Percentiles rank a stretch among this genome's conserved stretches.
Conservation (phyloP, 495 filamentous ascomycete genomes). For the Penicillium cosmopolitanum region DNA sequence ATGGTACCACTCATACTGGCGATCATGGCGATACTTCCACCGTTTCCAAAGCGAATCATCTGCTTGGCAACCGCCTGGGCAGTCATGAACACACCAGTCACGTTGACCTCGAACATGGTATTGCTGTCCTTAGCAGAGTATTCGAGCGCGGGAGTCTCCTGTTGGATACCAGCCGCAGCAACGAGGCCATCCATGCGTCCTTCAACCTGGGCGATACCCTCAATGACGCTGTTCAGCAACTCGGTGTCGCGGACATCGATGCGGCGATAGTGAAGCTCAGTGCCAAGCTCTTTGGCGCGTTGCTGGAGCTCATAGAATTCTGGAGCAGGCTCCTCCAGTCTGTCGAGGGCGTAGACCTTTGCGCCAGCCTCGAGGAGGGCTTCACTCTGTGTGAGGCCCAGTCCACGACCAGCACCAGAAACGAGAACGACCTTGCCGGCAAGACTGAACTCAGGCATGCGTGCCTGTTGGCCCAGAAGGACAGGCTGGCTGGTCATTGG, state of each 20-base stretch:
- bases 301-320: constrained; percentile 66
- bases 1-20: constrained; percentile 75
- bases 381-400: constrained; percentile 79
- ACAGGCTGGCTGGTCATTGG: constrained; percentile 29
- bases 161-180: constrained; percentile 77
- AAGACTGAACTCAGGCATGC: constrained; percentile 79
- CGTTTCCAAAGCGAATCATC: constrained; percentile 74
- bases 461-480: constrained; percentile 41
- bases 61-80: constrained; percentile 71
- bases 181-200: constrained; percentile 76
- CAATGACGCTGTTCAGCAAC: constrained; percentile 66
- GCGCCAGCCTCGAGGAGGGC: constrained; percentile 82
- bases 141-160: constrained; percentile 69
- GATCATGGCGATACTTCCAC: constrained; percentile 74
- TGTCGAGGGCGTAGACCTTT: constrained; percentile 56
- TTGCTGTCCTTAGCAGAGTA: constrained; percentile 69
- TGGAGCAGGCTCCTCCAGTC: constrained; percentile 50
- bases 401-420: constrained; percentile 76
- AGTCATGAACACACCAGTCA: constrained; percentile 78
- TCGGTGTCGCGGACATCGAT: constrained; percentile 83
- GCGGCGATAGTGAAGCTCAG: constrained; percentile 74
- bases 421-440: constrained; percentile 76
- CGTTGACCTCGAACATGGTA: constrained; percentile 75
- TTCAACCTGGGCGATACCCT: constrained; percentile 69
- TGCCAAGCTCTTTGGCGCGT: constrained; percentile 69